Evolutionary conservation across 768 basidiomycete genomes (phyloP), one percentile per base, ranked within the genome.

Genomic region (Leccinum boreale): DNA sequence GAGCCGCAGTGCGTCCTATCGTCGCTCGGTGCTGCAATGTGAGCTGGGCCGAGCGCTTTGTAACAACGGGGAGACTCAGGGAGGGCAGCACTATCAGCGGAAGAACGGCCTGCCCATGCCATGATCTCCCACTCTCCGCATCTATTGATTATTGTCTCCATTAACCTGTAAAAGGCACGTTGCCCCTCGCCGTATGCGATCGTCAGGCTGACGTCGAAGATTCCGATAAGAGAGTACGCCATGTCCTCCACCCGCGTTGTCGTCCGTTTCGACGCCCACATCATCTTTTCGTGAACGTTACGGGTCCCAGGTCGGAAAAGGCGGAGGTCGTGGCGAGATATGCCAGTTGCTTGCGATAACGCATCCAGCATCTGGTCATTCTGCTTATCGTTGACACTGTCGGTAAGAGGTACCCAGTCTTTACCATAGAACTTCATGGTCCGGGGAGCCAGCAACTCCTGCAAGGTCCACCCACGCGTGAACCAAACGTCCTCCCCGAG

Each of bases 181-280:
- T 64, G 59, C 1, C 74, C 73, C 49, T 74, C 73, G 23, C 73
- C 73, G 29, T 73, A 73, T n/a, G 69, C 69, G 24, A 75, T 65
- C 31, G 71, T 64, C 52, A 73, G 51, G 59, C 67, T 70, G 39
- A 73, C 69, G 23, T 75, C 69, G 11, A 74, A 72, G 31, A 75
- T 47, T 8, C 72, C 72, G 50, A 73, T 69, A 33, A 74, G 67
- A 35, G 56, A 67, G 52, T 73, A 73, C 1, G 73, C 72, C 14
- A 62, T 62, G 51, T 75, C 72, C 53, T 74, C 72, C 17, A 71
- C 58, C 5, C 69, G 57, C 2, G 74, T 75, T 1, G 73, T 75
- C 12, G 62, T 74, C 56, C 74, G 64, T 6, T 57, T 70, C 21
- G 74, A 67, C 4, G 72, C 74, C 72, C 73, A 75, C 55, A 64